Conservation (phyloP, 345 rosid genomes). For the Gossypium bickii region DNA sequence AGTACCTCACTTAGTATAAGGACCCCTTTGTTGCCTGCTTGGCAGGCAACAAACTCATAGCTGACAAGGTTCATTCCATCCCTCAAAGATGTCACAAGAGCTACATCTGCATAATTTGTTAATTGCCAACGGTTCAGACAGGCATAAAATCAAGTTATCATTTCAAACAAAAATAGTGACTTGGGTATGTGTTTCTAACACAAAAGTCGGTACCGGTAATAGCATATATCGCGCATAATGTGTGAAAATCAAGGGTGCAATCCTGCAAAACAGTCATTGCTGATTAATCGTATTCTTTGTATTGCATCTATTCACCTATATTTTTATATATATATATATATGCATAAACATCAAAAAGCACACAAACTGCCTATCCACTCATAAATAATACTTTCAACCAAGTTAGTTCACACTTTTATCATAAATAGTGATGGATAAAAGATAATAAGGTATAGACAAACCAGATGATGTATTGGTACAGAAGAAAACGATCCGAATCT, state of each 20-base stretch:
- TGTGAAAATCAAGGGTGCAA: conserved; percentile 52
- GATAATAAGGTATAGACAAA: no score
- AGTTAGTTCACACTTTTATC: no score
- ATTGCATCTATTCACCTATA: no score
- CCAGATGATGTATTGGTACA: conserved; percentile 43
- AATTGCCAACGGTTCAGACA: not conserved
- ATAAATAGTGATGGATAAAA: no score
- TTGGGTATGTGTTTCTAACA: not conserved
- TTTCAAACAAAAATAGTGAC: not conserved
- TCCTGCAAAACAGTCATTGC: conserved; percentile 33
- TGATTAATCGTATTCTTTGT: no score
- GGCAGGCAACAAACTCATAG: conserved; percentile 64
- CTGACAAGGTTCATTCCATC: conserved; percentile 70
- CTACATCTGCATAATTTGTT: conserved; percentile 37
- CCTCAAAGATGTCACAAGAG: conserved; percentile 55
- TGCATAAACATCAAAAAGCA: no score
- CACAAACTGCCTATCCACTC: no score
- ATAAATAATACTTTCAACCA: no score
- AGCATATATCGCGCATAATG: conserved; percentile 56
- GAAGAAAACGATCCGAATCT: conserved; percentile 54
- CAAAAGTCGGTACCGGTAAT: conserved; percentile 39
- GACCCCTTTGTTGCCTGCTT: conserved; percentile 59
- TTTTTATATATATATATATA: no score
- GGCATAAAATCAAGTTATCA: not conserved
- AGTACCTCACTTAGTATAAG: conserved; percentile 59